phyloP scores from a whole-genome alignment of 2,329 filamentous ascomycete species.

The Diaporthe citri region DNA sequence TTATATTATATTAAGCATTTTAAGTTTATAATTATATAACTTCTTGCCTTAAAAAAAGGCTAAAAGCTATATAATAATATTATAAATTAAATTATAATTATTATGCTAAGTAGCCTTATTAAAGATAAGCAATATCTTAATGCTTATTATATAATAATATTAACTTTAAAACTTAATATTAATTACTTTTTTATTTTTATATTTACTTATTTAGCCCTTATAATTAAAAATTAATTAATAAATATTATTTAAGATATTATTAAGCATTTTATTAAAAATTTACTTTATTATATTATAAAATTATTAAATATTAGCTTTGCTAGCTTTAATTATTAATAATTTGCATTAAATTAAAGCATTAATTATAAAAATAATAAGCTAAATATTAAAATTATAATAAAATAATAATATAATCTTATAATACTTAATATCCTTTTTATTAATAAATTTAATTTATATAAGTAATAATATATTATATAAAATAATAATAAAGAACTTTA shows the following conservation, averaged over 20 bases:
- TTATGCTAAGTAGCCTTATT: neutral
- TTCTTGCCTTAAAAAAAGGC: neutral
- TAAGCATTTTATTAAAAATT: neutral
- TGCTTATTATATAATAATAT: too few relatives aligned
- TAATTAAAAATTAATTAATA: neutral
- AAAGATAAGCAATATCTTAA: too few relatives aligned
- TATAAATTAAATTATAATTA: neutral
- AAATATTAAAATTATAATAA: neutral
- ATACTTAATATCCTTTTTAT: too few relatives aligned
- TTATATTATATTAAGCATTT: neutral
- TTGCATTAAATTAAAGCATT: neutral
- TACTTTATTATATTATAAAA: neutral
- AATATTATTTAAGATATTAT: neutral
- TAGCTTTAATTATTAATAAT: neutral
- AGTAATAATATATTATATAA: too few relatives aligned
- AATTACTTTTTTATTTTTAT: neutral
- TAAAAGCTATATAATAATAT: neutral
- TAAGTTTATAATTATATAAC: neutral
- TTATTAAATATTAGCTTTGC: neutral
- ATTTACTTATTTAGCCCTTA: neutral
- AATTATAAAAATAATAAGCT: neutral
- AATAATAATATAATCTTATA: too few relatives aligned
- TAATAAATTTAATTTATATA: too few relatives aligned
- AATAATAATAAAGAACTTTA: too few relatives aligned
- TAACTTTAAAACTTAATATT: too few relatives aligned